Evolutionary conservation across 2,329 filamentous ascomycete genomes (phyloP), one percentile per base, ranked within the genome.

Genomic region (Pleomassaria siparia): DNA sequence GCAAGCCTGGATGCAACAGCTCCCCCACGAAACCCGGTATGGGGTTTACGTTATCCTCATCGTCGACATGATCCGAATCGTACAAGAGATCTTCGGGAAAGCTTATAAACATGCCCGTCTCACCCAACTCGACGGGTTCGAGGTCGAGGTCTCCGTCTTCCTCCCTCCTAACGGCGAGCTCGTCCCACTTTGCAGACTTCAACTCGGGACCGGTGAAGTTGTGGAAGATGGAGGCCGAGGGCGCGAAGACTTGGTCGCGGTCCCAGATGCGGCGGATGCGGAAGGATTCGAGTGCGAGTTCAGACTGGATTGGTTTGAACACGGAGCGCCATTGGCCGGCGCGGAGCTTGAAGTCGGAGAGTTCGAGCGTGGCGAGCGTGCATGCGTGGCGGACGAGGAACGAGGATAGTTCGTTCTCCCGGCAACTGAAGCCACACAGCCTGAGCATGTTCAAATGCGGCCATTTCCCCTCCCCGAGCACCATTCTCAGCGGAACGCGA

Each of bases 261-360:
- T 50, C 47, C 47, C 47, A 50, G 2, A 50, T 15, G 3, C 43
- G 43, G 2, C 43, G 36, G 18, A 50, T 33, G 15, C 30, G 29
- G 9, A 50, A 9, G 4, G 16, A 32, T 12, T 43, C 37, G 12
- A 50, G 15, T 10, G 15, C 12, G 12, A 40, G 11, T 22, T 41
- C 9, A 5, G 45, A 13, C 15, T 15, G 22, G 8, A 50, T 42
- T 4, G 39, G 13, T n/a, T 16, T 22, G 32, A 50, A 50, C 3
- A 50, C 39, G 32, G 40, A 25, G 4, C 37, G 21, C 47, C 47
- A 50, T 13, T 22, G 16, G 9, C 47, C 47, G 20, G 40, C 43
- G 2, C 47, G 47, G 11, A 50, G 43, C 21, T 50, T 50, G 43
- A 50, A 50, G 29, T 50, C 47, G 2, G 43, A 37, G 8, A 50